Base-by-base conservation (phyloP, 306 rosid species). In the Dryas drummondii region DNA sequence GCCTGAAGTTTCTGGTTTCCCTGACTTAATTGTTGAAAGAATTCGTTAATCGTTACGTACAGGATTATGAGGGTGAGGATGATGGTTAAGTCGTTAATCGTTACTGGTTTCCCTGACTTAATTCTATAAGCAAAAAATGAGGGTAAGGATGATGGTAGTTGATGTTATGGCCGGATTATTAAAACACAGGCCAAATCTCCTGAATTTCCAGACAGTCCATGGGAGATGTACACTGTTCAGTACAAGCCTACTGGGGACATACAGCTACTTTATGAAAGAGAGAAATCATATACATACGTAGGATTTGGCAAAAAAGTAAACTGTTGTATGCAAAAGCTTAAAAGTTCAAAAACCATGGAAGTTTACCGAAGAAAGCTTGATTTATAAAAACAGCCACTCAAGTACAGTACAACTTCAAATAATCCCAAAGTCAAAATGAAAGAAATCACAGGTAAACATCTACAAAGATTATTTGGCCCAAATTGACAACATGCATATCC, bases 11-110 rank as follows among this genome's bases (percentile, higher is more conserved):
- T 88, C 96, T 74, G 76, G 92, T 76, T 92, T 96, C 85, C 98
- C 99, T 3, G 99, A 96, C 86, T 96, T 92, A 70, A 96, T 96
- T 80, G 97, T 96, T 48, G 98, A 92, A 80, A 90, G 85, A 85
- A 83, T 84, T 69, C 85, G 98, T 70, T 96, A 87, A 0, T 22
- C 22, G 22, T 22, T 22, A 0, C 22, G 22, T 22, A 22, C 22
- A 22, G 22, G 22, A 22, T 22, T 22, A 22, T 22, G 22, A 22
- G 22, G 22, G 22, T 22, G 22, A 22, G 22, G 22, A 22, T 22
- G 22, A 22, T 22, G 22, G 22, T 22, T 22, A 22, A 0, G 22
- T 22, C 22, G 22, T 22, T 22, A 22, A 22, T 22, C 22, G 22
- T 22, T 22, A 22, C 22, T 22, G 22, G 22, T 22, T 22, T 22